A percentile compares a stretch with the other conserved stretches of the same genome.
phyloP scores from a whole-genome alignment of 2,329 filamentous ascomycete genomes.

The Zarea fungicola region DNA sequence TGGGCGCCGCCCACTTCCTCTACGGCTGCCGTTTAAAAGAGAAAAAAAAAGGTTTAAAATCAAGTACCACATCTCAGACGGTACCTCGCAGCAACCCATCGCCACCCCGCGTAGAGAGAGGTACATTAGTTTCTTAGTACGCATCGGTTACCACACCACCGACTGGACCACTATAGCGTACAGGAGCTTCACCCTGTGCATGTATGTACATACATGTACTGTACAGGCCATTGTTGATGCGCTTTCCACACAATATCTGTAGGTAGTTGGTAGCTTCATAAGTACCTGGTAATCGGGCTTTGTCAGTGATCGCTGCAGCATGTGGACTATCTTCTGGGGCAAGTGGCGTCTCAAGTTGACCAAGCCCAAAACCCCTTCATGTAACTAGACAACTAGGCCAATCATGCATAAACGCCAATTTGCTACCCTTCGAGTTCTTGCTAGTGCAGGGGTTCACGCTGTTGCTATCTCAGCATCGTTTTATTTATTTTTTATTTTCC shows the following conservation, averaged over 20 bases:
- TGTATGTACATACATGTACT: too few relatives aligned
- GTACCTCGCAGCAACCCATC: too few relatives aligned
- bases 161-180: too few relatives aligned
- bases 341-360: slow-evolving; percentile 10
- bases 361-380: slow-evolving; percentile 1
- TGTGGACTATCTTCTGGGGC: slow-evolving; percentile 8
- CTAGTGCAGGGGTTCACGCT: background rate
- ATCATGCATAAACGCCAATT: slow-evolving; percentile 3
- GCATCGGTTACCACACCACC: too few relatives aligned
- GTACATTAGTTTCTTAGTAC: too few relatives aligned
- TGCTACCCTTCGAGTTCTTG: background rate
- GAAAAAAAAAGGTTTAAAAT: too few relatives aligned
- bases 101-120: too few relatives aligned
- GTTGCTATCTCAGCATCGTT: background rate
- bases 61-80: too few relatives aligned
- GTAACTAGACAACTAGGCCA: background rate
- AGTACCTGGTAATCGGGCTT: background rate
- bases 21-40: too few relatives aligned
- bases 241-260: background rate
- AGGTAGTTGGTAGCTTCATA: background rate
- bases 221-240: too few relatives aligned
- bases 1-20: too few relatives aligned
- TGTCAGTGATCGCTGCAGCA: background rate
- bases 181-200: too few relatives aligned
- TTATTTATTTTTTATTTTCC: background rate